These are phyloP conservation scores for Backusella sp. DNA, from an alignment of 192 early-diverging fungal genomes.

Conservation along the genomic window DNA sequence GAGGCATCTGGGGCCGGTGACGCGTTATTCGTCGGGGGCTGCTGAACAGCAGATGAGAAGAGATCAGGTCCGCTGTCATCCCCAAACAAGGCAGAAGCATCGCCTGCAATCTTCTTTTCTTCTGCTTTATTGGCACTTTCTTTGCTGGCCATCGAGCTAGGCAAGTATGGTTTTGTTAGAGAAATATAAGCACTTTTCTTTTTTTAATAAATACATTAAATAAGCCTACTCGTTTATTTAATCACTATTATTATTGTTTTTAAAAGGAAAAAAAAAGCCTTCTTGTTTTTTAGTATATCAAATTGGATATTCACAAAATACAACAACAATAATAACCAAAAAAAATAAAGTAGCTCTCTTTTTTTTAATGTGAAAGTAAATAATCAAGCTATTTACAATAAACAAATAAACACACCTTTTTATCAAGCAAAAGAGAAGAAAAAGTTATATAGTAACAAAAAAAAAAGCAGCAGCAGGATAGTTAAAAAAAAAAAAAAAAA, in stretches of 20 bases:
- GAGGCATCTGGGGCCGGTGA: neutral
- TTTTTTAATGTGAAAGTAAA: neutral
- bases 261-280: neutral
- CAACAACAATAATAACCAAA: neutral
- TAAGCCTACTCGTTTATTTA: neutral
- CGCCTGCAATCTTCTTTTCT: neutral
- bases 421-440: neutral
- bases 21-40: neutral
- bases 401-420: conserved; percentile 5
- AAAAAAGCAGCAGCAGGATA: neutral
- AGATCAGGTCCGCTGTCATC: conserved; percentile 9
- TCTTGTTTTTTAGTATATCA: neutral
- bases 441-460: neutral
- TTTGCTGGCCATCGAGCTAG: neutral
- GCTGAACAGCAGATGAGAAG: conserved; percentile 5
- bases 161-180: neutral
- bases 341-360: neutral
- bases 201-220: neutral
- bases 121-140: neutral
- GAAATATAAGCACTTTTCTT: neutral
- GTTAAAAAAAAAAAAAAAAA: neutral
- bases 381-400: neutral
- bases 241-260: neutral
- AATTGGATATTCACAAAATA: neutral
- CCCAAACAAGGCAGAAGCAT: conserved; percentile 24